These are phyloP conservation scores for Neurospora sp. DNA, from an alignment of 495 filamentous ascomycete species.

Conservation along the genomic window DNA sequence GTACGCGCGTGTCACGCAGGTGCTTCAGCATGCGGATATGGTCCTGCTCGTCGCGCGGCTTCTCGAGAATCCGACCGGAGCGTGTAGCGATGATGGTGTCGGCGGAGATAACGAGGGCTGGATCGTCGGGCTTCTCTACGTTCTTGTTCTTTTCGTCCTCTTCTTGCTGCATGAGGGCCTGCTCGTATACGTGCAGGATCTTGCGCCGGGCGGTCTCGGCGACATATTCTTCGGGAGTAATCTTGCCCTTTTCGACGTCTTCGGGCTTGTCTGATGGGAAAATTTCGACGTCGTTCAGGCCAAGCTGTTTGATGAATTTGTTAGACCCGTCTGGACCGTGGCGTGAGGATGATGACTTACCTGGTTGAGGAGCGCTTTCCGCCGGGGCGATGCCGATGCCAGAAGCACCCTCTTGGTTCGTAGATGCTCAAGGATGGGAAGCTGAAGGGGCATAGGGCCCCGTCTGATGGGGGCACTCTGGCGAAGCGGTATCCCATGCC, in stretches of 20 bases:
- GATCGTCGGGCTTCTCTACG: constrained; percentile 40
- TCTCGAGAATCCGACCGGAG: constrained; percentile 74
- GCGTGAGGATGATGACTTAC: constrained; percentile 15
- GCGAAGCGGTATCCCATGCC: constrained; percentile 27
- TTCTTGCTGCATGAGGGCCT: constrained; percentile 43
- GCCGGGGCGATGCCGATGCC: constrained; percentile 76
- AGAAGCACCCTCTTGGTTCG: constrained; percentile 70
- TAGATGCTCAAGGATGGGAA: constrained; percentile 67
- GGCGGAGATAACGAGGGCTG: constrained; percentile 76
- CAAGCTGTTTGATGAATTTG: constrained; percentile 38
- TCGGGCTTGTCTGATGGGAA: constrained; percentile 72
- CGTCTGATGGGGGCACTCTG: constrained; percentile 20
- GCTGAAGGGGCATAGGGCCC: constrained; percentile 51
- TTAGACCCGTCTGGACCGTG: background rate
- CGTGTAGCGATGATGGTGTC: constrained; percentile 81
- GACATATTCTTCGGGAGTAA: constrained; percentile 82
- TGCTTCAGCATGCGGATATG: constrained; percentile 74
- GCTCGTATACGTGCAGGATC: constrained; percentile 64
- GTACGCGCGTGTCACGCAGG: constrained; percentile 60
- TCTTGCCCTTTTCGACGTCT: constrained; percentile 63
- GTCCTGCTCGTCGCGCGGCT: constrained; percentile 68
- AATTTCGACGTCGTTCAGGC: constrained; percentile 67
- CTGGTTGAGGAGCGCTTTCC: constrained; percentile 65
- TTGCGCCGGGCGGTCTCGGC: constrained; percentile 77
- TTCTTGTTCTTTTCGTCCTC: constrained; percentile 21